Conservation (phyloP, 371 early-diverging fungal genomes). For the Phascolomyces articulosus region DNA sequence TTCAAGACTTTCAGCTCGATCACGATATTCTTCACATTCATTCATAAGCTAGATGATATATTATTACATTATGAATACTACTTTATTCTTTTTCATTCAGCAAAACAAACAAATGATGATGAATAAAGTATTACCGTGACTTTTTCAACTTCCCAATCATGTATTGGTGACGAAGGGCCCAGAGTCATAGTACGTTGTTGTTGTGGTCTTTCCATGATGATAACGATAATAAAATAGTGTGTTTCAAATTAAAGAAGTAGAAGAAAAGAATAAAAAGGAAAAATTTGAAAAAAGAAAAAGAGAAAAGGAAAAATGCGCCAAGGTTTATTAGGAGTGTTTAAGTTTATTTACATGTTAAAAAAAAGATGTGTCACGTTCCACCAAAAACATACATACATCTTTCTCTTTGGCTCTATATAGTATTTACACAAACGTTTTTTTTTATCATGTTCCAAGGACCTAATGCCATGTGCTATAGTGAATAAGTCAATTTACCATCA, state of each 20-base stretch:
- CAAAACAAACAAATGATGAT: not conserved
- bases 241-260: not conserved
- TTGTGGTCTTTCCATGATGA: constrained; percentile 7
- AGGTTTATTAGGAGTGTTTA: too few relatives aligned
- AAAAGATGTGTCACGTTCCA: not conserved
- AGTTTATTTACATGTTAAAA: too few relatives aligned
- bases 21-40: constrained; percentile 24
- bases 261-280: not conserved
- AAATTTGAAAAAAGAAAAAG: too few relatives aligned
- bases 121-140: constrained; percentile 16
- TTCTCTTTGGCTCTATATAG: too few relatives aligned
- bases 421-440: too few relatives aligned
- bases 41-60: constrained; percentile 23
- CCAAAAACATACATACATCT: not conserved
- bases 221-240: not conserved
- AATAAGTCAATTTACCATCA: too few relatives aligned
- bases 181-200: constrained; percentile 16
- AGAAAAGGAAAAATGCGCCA: constrained; percentile 1
- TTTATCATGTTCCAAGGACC: too few relatives aligned
- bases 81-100: not conserved
- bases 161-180: constrained; percentile 19
- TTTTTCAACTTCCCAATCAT: constrained; percentile 40
- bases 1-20: constrained; percentile 17
- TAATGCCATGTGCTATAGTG: too few relatives aligned
- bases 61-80: too few relatives aligned